phyloP scores from a whole-genome alignment of 805 yeast genomes.

The Nakazawaea wickerhamii region DNA sequence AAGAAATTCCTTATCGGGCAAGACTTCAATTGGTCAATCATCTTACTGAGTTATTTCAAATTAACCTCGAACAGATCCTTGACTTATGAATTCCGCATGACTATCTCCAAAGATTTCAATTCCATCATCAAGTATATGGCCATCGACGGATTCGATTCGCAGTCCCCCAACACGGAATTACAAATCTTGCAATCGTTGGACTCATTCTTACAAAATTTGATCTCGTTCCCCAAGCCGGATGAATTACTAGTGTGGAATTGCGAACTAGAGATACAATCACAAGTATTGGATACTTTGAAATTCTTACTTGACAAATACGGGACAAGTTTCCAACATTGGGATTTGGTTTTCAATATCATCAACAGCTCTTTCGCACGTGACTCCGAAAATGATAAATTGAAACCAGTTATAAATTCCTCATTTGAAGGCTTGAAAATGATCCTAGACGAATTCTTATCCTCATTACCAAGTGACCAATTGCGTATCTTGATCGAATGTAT shows the following conservation, averaged over 20 bases:
- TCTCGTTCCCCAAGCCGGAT: conserved; percentile 30
- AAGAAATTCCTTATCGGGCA: conserved; percentile 41
- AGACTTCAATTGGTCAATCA: conserved; percentile 39
- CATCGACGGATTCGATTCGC: conserved; percentile 31
- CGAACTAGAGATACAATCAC: conserved; percentile 64
- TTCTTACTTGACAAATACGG: conserved; percentile 79
- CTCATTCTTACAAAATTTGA: conserved; percentile 36
- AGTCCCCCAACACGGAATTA: conserved; percentile 30
- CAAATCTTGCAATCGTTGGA: conserved; percentile 45
- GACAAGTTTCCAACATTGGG: conserved; percentile 59
- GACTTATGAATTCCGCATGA: conserved; percentile 39
- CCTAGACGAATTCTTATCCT: conserved; percentile 76
- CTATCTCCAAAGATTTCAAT: conserved; percentile 48
- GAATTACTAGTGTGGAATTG: conserved; percentile 46
- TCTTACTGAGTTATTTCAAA: conserved; percentile 41
- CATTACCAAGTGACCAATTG: conserved; percentile 63
- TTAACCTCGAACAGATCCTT: conserved; percentile 39
- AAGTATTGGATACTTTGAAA: conserved; percentile 57
- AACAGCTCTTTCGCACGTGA: conserved; percentile 46
- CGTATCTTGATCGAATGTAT: conserved; percentile 66
- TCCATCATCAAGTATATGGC: conserved; percentile 39
- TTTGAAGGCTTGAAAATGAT: conserved; percentile 81
- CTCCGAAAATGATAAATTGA: conserved; percentile 36
- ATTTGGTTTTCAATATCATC: conserved; percentile 55
- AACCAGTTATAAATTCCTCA: conserved; percentile 54